Evolutionary conservation across 768 basidiomycete genomes (phyloP).

Genomic region (Amanita fuliginea): DNA sequence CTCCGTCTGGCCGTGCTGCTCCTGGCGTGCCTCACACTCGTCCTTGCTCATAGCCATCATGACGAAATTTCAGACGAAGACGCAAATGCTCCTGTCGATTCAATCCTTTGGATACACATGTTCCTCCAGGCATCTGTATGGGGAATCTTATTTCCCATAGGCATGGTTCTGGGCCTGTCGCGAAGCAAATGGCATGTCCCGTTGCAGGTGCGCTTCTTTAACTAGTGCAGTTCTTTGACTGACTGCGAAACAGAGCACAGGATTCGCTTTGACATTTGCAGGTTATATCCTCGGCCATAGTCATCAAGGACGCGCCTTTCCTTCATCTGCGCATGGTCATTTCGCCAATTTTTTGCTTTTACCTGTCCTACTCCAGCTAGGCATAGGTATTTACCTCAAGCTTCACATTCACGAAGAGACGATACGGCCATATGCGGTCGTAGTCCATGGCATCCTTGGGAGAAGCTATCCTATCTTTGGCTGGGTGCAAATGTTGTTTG

Average conservation of each 20-base stretch:
- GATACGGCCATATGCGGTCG: conserved; percentile 59
- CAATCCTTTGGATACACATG: conserved; percentile 78
- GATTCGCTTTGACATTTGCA: conserved; percentile 55
- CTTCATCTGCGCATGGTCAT: conserved; percentile 58
- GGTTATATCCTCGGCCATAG: conserved; percentile 80
- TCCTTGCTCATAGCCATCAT: conserved; percentile 51
- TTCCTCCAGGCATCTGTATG: conserved; percentile 67
- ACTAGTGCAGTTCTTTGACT: not conserved
- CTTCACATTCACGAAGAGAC: conserved; percentile 78
- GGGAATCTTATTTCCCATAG: conserved; percentile 81
- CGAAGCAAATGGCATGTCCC: conserved; percentile 89
- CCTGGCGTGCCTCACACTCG: conserved; percentile 14
- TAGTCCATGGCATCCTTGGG: conserved; percentile 68
- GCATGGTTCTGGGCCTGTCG: conserved; percentile 67
- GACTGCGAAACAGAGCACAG: conserved; percentile 35
- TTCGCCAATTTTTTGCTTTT: conserved; percentile 57
- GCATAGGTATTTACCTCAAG: conserved; percentile 83
- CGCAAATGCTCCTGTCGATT: conserved; percentile 55
- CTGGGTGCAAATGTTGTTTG: conserved; percentile 87
- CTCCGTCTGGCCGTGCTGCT: not conserved
- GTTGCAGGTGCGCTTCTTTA: conserved; percentile 45
- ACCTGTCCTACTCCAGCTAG: conserved; percentile 56
- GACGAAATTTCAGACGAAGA: conserved; percentile 56
- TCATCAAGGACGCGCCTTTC: conserved; percentile 76
- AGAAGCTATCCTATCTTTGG: conserved; percentile 77